Percentiles rank a stretch among this genome's conserved stretches.
phyloP scores from a whole-genome alignment of 2,329 filamentous ascomycete genomes.

The Leptographium lundbergii region DNA sequence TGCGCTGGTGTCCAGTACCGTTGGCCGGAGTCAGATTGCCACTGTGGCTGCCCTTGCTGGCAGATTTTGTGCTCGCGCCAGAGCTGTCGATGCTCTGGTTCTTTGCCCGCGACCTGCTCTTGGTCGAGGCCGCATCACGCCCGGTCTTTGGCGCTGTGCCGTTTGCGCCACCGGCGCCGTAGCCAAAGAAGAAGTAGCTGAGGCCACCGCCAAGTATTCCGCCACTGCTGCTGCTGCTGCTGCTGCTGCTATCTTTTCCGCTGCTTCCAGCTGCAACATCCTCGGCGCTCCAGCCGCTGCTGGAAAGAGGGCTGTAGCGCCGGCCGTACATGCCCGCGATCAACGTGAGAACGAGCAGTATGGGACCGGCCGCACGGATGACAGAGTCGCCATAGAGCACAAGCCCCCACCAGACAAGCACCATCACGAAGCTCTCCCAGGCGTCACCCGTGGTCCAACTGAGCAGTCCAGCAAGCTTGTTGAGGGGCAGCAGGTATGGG shows the following conservation, averaged over 20 bases:
- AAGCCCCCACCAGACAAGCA: constrained; percentile 74
- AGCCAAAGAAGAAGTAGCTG: constrained; percentile 53
- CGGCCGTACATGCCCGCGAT: constrained; percentile 89
- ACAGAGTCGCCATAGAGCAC: constrained; percentile 77
- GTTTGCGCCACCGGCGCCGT: constrained; percentile 56
- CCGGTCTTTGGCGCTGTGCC: constrained; percentile 17
- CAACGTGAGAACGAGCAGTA: constrained; percentile 65
- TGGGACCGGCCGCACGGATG: constrained; percentile 69
- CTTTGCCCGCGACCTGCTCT: constrained; percentile 11
- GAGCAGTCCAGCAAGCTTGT: constrained; percentile 70
- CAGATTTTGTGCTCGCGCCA: constrained; percentile 7
- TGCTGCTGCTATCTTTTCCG: constrained; percentile 41
- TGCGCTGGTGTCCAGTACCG: constrained; percentile 25
- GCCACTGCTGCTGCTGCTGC: constrained; percentile 24
- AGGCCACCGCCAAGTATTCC: constrained; percentile 5
- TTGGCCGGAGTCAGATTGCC: constrained; percentile 2
- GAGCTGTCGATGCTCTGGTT: constrained; percentile 17
- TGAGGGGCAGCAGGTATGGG: constrained; percentile 81
- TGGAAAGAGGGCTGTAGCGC: constrained; percentile 80
- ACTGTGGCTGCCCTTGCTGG: constrained; percentile 2
- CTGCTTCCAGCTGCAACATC: constrained; percentile 22
- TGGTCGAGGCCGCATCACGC: constrained; percentile 8
- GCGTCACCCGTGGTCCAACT: constrained; percentile 91
- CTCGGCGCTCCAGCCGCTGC: constrained; percentile 55
- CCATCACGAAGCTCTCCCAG: constrained; percentile 91